Evolutionary conservation across 2,329 filamentous ascomycete genomes (phyloP), one percentile per base, ranked within the genome.

Genomic region (Madurella fahalii): DNA sequence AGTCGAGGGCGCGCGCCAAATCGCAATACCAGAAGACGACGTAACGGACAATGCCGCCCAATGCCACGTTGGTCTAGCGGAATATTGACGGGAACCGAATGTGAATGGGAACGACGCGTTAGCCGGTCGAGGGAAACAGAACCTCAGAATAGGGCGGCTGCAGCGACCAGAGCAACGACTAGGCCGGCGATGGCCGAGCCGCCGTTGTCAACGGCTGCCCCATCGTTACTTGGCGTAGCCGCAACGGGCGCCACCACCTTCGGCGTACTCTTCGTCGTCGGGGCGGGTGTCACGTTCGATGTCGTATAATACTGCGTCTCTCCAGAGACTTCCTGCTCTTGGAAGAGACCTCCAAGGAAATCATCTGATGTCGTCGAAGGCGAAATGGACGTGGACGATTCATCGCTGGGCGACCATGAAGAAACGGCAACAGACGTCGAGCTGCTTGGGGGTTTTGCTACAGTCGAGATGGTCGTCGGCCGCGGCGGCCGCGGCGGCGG

Each of bases 81-180:
- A 49, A 42, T 58, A 58, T 58, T 46, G 42, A 58, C 55, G 51
- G 45, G 41, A 54, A 59, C 18, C 11, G 46, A 44, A 53, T 9
- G 32, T 44, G 37, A 49, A 53, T 25, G 25, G 16, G 9, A 37
- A 37, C 64, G 55, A 53, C 43, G 47, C 50, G 15, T 43, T 34
- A 30, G 5, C 30, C 40, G 44, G 12, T 47, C 47, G 53, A 59
- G 43, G 31, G 9, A n/a, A 40, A 5, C 2, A 20, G 40, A 32
- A 18, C 34, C 42, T 57, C 45, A 81, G 59, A 76, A 74, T 58
- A 80, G 69, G 61, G 72, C 78, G 15, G 74, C 74, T 25, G 79
- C 75, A 20, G 78, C 80, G 32, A 82, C 71, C 43, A 84, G 73
- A 50, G 80, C 81, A 44, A 83, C 73, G 42, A 83, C 70, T 18